A percentile compares a stretch with the other conserved stretches of the same genome.
phyloP scores from a whole-genome alignment of 1,139 yeast genomes.

The Pichia cactophila region DNA sequence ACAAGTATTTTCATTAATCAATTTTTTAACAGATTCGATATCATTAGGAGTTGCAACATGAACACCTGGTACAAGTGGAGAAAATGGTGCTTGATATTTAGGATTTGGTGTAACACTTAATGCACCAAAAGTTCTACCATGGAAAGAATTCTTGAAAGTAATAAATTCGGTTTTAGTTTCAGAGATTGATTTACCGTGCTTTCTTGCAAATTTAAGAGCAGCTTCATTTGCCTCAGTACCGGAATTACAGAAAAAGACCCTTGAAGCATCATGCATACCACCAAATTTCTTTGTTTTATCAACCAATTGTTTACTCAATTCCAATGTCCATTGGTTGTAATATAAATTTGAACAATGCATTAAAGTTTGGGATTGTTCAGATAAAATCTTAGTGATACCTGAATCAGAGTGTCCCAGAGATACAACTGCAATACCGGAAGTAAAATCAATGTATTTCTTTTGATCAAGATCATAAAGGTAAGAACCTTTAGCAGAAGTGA shows the following conservation, averaged over 20 bases:
- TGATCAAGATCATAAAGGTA: conserved; percentile 71
- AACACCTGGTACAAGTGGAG: conserved; percentile 85
- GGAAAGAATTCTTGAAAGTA: conserved; percentile 84
- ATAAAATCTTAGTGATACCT: conserved; percentile 59
- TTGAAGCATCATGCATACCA: conserved; percentile 72
- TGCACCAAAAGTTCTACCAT: conserved; percentile 93
- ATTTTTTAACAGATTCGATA: conserved; percentile 46
- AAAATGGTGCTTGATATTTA: conserved; percentile 85
- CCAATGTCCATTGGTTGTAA: conserved; percentile 79
- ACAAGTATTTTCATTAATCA: conserved; percentile 69
- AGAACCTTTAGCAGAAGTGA: conserved; percentile 68
- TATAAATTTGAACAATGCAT: conserved; percentile 82
- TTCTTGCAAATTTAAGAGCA: conserved; percentile 91
- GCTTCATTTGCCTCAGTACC: conserved; percentile 99
- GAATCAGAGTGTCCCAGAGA: conserved; percentile 82
- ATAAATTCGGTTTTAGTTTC: conserved; percentile 66
- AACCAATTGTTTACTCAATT: conserved; percentile 64
- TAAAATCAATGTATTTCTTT: conserved; percentile 76
- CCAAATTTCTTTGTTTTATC: conserved; percentile 60
- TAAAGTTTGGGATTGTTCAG: conserved; percentile 64
- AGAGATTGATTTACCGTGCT: conserved; percentile 52
- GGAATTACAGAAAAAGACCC: conserved; percentile 85
- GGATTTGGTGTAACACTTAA: conserved; percentile 86
- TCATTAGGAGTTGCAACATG: conserved; percentile 55
- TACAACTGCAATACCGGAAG: conserved; percentile 97